phyloP scores from a whole-genome alignment of 2,329 filamentous ascomycete species.

The Phaeosphaeria sp. region DNA sequence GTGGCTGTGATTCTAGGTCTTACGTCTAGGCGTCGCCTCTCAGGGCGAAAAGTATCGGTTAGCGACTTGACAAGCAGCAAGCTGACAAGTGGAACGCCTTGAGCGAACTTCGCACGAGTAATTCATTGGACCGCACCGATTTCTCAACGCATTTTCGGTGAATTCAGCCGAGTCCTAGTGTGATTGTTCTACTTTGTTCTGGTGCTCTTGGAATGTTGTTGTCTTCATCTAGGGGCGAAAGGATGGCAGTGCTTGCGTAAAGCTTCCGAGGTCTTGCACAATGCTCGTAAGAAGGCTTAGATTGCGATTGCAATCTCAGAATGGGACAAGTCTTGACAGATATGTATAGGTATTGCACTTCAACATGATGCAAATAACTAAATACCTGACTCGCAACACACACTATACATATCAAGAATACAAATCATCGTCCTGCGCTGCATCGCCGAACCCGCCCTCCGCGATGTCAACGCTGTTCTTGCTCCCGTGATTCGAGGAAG shows the following conservation, averaged over 20 bases:
- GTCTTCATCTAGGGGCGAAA: background rate
- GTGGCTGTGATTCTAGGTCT: background rate
- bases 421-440: constrained; percentile 51
- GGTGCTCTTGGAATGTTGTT: background rate
- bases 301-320: too few species aligned
- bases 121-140: too few species aligned
- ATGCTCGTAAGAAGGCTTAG: too few species aligned
- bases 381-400: background rate
- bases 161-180: background rate
- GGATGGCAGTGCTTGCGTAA: background rate
- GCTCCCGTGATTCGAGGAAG: constrained; percentile 36
- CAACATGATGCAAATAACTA: background rate
- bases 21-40: background rate
- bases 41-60: background rate
- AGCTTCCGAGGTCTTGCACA: too few species aligned
- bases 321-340: too few species aligned
- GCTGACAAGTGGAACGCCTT: background rate
- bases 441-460: constrained; percentile 48
- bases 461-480: constrained; percentile 45
- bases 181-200: background rate
- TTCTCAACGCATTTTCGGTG: too few species aligned
- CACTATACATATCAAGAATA: constrained; percentile 33
- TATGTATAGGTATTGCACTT: background rate
- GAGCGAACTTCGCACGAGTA: background rate
- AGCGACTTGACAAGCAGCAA: background rate